These are phyloP conservation scores for Graphiopsis chlorocephala DNA, from an alignment of 2,329 filamentous ascomycete genomes.

Conservation along the genomic window DNA sequence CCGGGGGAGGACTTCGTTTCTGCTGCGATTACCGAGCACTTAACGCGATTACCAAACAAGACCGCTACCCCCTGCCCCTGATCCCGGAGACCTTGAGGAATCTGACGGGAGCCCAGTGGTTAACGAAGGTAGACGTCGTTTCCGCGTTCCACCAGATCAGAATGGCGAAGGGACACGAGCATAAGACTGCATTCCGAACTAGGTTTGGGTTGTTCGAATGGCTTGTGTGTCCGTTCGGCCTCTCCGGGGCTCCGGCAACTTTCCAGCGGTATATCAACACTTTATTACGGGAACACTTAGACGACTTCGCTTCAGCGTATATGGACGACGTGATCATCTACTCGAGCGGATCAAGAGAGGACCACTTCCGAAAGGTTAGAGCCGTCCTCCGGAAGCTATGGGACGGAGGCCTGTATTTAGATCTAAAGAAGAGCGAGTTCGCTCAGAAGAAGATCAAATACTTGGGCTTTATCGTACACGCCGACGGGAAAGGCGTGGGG, in stretches of 20 bases:
- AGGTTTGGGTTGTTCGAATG: conserved; percentile 37
- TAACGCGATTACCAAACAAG: conserved; percentile 38
- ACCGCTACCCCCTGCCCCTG: conserved; percentile 33
- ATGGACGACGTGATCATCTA: conserved; percentile 30
- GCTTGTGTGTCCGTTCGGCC: conserved; percentile 32
- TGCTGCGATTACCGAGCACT: conserved; percentile 38
- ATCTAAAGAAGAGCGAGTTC: conserved; percentile 24
- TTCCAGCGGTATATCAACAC: conserved; percentile 25
- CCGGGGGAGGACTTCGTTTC: conserved; percentile 14
- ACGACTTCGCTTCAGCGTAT: conserved; percentile 27
- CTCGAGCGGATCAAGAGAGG: background rate
- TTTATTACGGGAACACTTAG: conserved; percentile 21
- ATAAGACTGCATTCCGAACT: conserved; percentile 36
- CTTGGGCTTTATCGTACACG: no score
- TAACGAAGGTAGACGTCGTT: conserved; percentile 36
- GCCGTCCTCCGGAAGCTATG: background rate
- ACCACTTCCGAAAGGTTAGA: conserved; percentile 2
- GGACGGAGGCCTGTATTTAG: conserved; percentile 9
- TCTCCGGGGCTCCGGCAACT: conserved; percentile 10
- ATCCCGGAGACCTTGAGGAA: conserved; percentile 33
- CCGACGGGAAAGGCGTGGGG: conserved; percentile 3
- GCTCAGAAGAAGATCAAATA: background rate
- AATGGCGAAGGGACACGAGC: conserved; percentile 35
- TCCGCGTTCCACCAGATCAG: conserved; percentile 34
- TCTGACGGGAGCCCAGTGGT: conserved; percentile 26